Evolutionary conservation across 2,329 filamentous ascomycete species (phyloP), one percentile per base, ranked within the genome.

Genomic region (Talaromyces islandicus): DNA sequence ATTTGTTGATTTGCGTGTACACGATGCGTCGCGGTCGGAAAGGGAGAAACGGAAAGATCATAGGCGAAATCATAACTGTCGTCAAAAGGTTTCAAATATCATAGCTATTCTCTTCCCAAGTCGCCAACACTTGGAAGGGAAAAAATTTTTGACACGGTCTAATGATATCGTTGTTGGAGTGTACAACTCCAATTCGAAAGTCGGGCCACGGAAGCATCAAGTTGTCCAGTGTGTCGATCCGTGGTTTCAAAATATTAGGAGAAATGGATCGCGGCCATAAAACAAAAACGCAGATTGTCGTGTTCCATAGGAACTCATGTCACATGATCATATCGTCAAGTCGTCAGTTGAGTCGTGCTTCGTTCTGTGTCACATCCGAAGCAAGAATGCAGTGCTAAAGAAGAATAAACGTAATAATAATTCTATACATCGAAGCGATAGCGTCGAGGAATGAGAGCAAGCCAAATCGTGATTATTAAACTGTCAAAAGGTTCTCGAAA

Each of bases 241-340:
- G 56, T 50, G 30, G 30, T 48, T 52, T 14, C n/a, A 43, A 25
- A 62, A 38, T 25, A 54, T 58, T 58, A 54, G 29, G 30, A 19
- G 51, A n/a, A 29, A 56, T 51, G 58, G 32, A 62, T 53, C 46
- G 57, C 53, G 55, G 62, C 54, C 50, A 60, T 55, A 56, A 62
- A 61, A 43, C 55, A 57, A 62, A 59, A 62, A 54, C n/a, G 54
- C 54, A 62, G n/a, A 54, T 62, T 54, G 62, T 64, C 58, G 48
- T 64, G 59, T 57, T 60, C 53, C 56, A 56, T 54, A 55, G 29
- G 58, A 60, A 62, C 58, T 57, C 55, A 56, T 58, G 50, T 65
- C 60, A 63, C 62, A 63, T 64, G 64, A 66, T 65, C 63, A 62
- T 69, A 65, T 70, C 67, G 50, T 71, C 67, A 71, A n/a, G 67